phyloP scores from a whole-genome alignment of 805 yeast species.

The Millerozyma miso region DNA sequence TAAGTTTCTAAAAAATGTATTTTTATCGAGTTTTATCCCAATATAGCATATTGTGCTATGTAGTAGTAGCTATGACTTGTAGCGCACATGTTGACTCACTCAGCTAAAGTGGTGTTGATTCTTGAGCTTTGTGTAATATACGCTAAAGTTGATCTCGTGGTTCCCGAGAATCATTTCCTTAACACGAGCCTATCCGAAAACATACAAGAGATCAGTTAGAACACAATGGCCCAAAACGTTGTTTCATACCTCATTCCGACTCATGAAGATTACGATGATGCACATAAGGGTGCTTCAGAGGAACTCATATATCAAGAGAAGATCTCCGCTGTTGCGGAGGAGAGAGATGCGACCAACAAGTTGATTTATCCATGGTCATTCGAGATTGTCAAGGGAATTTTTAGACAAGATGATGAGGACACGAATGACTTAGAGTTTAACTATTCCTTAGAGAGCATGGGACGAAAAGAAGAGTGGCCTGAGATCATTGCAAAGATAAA shows the following conservation, averaged over 20 bases:
- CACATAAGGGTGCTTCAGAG: conserved; percentile 21
- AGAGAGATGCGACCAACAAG: conserved; percentile 17
- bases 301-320: conserved; percentile 12
- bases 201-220: neutral
- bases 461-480: conserved; percentile 41
- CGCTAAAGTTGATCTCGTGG: no score
- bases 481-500: conserved; percentile 27
- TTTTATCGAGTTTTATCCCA: neutral
- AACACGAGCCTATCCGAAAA: neutral
- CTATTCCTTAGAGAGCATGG: conserved; percentile 40
- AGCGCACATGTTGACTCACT: no score
- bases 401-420: conserved; percentile 41
- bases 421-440: conserved; percentile 48
- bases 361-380: conserved; percentile 41
- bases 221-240: neutral
- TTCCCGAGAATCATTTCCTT: no score
- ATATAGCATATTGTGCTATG: no score
- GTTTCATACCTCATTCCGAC: conserved; percentile 30
- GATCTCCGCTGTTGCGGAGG: conserved; percentile 7
- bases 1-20: neutral
- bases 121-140: no score
- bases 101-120: no score
- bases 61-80: no score
- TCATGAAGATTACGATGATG: conserved; percentile 27
- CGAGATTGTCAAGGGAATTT: conserved; percentile 47